Percentiles rank a stretch among this genome's conserved stretches.
These are phyloP conservation scores for Botrytis byssoidea DNA, from an alignment of 2,329 filamentous ascomycete species.

Conservation along the genomic window DNA sequence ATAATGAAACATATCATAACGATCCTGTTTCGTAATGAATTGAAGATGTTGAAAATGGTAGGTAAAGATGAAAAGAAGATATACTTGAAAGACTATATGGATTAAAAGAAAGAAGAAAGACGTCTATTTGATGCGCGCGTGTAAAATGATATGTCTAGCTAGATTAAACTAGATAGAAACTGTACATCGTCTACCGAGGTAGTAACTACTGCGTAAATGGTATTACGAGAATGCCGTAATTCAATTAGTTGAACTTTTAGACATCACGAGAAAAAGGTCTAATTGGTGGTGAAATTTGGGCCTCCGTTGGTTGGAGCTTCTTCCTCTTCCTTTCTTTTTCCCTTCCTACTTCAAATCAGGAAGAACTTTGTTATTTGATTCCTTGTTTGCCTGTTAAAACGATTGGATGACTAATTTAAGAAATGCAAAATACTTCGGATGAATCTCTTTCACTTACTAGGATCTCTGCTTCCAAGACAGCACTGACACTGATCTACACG, in stretches of 20 bases:
- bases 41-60: slow-evolving; percentile 15
- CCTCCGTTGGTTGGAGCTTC: not conserved
- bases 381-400: not conserved
- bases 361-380: not conserved
- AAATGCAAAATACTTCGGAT: not conserved
- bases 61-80: not conserved
- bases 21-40: slow-evolving; percentile 17
- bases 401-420: not conserved
- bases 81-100: not conserved
- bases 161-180: not conserved
- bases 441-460: not conserved
- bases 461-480: not conserved
- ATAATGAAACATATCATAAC: slow-evolving; percentile 15
- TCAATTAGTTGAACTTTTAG: not conserved
- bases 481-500: slow-evolving; percentile 1
- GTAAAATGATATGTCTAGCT: not conserved
- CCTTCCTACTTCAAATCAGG: not conserved
- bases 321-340: not conserved
- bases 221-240: not conserved
- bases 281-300: not conserved
- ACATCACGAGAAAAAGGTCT: slow-evolving; percentile 1
- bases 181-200: not conserved
- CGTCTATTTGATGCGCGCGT: slow-evolving; percentile 14
- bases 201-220: not conserved
- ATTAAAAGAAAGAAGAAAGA: not conserved